Conservation (phyloP, 108 stramenopile genomes). For the Fragilaria crotonensis region DNA sequence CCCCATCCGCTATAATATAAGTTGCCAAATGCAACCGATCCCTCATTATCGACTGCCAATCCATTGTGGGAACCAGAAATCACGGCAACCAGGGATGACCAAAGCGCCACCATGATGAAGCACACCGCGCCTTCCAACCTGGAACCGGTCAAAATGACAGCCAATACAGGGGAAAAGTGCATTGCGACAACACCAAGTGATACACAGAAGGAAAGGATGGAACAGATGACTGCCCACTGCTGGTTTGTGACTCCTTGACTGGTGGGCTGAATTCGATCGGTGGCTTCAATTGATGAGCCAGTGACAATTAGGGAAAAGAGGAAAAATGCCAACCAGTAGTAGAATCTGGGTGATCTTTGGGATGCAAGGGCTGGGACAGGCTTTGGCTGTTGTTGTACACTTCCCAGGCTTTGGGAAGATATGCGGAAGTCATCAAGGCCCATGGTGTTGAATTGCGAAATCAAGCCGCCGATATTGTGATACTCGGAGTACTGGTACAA, state of each 20-base stretch:
- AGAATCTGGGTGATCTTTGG: constrained; percentile 26
- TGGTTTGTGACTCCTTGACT: neutral
- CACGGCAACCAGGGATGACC: constrained; percentile 8
- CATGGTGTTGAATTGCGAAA: too few species aligned
- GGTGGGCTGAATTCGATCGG: constrained; percentile 2
- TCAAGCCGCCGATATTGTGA: too few species aligned
- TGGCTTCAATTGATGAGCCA: constrained; percentile 28
- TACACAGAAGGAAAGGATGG: neutral
- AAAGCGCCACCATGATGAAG: constrained; percentile 4
- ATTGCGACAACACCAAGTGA: neutral
- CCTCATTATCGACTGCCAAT: constrained; percentile 9
- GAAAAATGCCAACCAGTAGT: constrained; percentile 33
- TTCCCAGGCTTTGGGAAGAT: too few species aligned
- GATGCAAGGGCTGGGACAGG: neutral
- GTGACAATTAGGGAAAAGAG: constrained; percentile 25
- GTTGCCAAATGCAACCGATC: constrained; percentile 10
- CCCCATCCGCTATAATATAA: constrained; percentile 9
- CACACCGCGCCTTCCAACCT: constrained; percentile 2
- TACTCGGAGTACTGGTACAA: too few species aligned
- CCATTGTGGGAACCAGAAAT: constrained; percentile 7
- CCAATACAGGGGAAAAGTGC: neutral
- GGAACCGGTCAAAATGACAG: neutral
- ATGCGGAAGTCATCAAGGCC: too few species aligned
- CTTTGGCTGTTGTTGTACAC: too few species aligned
- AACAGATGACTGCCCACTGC: constrained; percentile 8